Evolutionary conservation across 345 rosid species (phyloP).

Genomic region (Gossypium rotundifolium): DNA sequence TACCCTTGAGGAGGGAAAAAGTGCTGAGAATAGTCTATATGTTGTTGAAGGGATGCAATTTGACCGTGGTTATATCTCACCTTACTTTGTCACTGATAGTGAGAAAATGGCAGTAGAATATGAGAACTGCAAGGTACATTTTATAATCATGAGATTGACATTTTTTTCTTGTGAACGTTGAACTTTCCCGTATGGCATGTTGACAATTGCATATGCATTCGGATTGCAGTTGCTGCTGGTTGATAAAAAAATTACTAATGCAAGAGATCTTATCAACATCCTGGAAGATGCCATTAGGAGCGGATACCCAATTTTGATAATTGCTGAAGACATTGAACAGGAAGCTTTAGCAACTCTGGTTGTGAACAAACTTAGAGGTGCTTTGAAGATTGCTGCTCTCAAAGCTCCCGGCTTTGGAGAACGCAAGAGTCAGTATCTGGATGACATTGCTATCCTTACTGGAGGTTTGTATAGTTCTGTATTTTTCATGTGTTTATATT

Average conservation of each 20-base stretch:
- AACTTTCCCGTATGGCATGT: background rate
- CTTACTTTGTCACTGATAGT: constrained; percentile 92
- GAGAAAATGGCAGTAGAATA: constrained; percentile 97
- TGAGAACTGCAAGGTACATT: constrained; percentile 88
- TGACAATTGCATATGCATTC: background rate
- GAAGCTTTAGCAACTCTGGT: constrained; percentile 97
- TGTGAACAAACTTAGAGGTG: constrained; percentile 88
- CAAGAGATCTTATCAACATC: constrained; percentile 80
- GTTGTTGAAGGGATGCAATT: constrained; percentile 99
- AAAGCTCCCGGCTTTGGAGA: constrained; percentile 98
- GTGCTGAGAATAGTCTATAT: constrained; percentile 91
- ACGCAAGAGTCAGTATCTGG: constrained; percentile 94
- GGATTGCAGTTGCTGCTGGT: constrained; percentile 82
- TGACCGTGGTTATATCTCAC: constrained; percentile 97
- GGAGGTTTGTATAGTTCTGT: constrained; percentile 41
- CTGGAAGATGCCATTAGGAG: constrained; percentile 89
- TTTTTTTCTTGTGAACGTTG: background rate
- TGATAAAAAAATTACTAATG: constrained; percentile 94
- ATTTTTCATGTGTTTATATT: background rate
- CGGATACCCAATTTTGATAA: constrained; percentile 61
- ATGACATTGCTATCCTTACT: constrained; percentile 91
- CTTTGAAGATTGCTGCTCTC: constrained; percentile 90
- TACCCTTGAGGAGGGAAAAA: constrained; percentile 97
- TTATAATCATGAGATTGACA: background rate
- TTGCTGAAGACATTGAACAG: constrained; percentile 97